A percentile compares a stretch with the other conserved stretches of the same genome.
Conservation (phyloP, 2,329 filamentous ascomycete species). For the Scedosporium dehoogii region DNA sequence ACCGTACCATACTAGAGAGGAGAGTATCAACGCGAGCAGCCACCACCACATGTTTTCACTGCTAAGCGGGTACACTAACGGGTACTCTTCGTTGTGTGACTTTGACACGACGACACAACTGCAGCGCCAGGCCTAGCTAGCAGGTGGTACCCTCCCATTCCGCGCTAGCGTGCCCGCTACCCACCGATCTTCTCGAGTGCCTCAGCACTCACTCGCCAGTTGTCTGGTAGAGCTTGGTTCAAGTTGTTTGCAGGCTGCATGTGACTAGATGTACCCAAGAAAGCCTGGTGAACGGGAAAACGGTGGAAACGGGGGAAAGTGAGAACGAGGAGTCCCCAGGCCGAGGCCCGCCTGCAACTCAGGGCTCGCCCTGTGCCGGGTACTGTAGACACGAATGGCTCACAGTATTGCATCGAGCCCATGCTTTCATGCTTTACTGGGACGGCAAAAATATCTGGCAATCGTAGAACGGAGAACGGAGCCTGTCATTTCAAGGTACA, state of each 20-base stretch:
- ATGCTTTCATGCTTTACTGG: background rate
- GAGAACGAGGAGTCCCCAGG: background rate
- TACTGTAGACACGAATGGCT: too few species aligned
- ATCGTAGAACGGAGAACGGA: too few species aligned
- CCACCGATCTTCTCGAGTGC: background rate
- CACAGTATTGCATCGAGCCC: background rate
- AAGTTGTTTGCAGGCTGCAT: constrained; percentile 4
- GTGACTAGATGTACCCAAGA: background rate
- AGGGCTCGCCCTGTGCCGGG: too few species aligned
- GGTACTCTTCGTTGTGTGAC: background rate
- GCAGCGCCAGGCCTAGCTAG: background rate
- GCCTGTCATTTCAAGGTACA: background rate
- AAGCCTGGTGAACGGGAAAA: background rate
- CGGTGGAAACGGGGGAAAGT: background rate
- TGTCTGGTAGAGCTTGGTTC: constrained; percentile 2
- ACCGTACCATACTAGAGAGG: background rate
- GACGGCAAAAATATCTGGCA: background rate
- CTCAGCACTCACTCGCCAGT: background rate
- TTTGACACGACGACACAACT: background rate
- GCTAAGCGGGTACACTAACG: background rate
- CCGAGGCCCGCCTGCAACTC: too few species aligned
- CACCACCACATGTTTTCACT: background rate
- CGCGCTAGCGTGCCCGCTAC: background rate
- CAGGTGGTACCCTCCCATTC: background rate
- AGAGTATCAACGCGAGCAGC: background rate